These are phyloP conservation scores for Datisca glomerata DNA, from an alignment of 306 rosid genomes.

Conservation along the genomic window DNA sequence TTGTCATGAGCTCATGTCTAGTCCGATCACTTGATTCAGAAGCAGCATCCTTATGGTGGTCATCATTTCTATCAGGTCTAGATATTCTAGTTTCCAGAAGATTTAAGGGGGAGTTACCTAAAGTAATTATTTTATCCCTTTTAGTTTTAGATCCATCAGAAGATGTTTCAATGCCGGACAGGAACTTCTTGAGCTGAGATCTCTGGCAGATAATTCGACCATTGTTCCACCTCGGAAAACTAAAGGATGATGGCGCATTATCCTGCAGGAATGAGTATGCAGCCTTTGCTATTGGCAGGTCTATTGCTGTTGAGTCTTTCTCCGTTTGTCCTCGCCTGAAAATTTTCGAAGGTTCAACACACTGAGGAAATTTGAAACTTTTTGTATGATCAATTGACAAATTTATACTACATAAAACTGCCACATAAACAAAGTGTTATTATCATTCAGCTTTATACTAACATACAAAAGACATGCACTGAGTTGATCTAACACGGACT, in stretches of 20 bases:
- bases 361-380: too few species aligned
- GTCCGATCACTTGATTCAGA: constrained; percentile 36
- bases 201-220: constrained; percentile 83
- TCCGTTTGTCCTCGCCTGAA: constrained; percentile 79
- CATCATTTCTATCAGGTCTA: constrained; percentile 26
- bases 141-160: constrained; percentile 27
- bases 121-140: constrained; percentile 26
- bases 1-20: constrained; percentile 57
- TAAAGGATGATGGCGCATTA: constrained; percentile 38
- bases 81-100: constrained; percentile 30
- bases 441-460: too few species aligned
- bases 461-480: too few species aligned
- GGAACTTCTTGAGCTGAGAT: constrained; percentile 59
- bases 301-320: constrained; percentile 36
- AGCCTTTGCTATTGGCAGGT: constrained; percentile 61
- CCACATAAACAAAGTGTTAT: too few species aligned
- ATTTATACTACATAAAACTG: too few species aligned
- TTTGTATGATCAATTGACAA: too few species aligned
- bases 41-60: constrained; percentile 31
- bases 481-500: too few species aligned
- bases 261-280: constrained; percentile 68
- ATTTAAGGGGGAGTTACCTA: constrained; percentile 41
- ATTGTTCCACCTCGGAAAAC: constrained; percentile 72
- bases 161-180: constrained; percentile 43
- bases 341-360: too few species aligned